Evolutionary conservation across 2,329 filamentous ascomycete genomes (phyloP), one percentile per base, ranked within the genome.

Genomic region (Phialemonium atrogriseum): DNA sequence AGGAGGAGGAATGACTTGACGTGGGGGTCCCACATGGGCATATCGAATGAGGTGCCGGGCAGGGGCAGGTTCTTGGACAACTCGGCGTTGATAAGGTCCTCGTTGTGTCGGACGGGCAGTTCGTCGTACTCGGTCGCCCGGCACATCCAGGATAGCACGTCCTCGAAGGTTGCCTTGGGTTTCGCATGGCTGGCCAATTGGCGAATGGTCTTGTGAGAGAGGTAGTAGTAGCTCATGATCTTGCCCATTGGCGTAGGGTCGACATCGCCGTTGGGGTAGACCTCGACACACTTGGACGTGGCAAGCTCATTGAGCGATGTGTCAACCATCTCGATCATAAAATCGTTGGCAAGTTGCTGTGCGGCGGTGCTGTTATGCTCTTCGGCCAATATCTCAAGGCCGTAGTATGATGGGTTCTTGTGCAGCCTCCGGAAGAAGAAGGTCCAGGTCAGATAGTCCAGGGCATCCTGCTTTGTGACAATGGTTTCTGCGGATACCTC

Each of bases 171-270:
- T 2, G 84, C 85, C 12, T 78, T 63, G 1, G 77, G 72, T 48
- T 84, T 89, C 15, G 83, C 84, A 43, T 89, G 73, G 27, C 75
- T 70, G 41, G 84, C 76, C 6, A 98, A 73, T 47, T 86, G 80
- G 2, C 91, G 84, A 47, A 98, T 87, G 0, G 91, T 98, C 58
- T 84, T 84, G 62, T 98, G 91, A 0, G 88, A 93, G 28, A 91
- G 78, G 52, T 98, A 98, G 68, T 98, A 98, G 68, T 96, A 98
- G 55, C 84, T 94, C 86, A 96, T 95, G 51, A 98, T 96, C 64
- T 94, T 95, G 48, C 91, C 91, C 6, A 96, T 71, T 0, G 89
- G 80, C 0, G 91, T 96, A 1, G 89, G 68, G 45, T 94, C 84
- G 17, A 98, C 79, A 45, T 94, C 83, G 25, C 89, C 89, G 42